Evolutionary conservation across 768 basidiomycete species (phyloP), one percentile per base, ranked within the genome.

Genomic region (Tephrocybe rancida): DNA sequence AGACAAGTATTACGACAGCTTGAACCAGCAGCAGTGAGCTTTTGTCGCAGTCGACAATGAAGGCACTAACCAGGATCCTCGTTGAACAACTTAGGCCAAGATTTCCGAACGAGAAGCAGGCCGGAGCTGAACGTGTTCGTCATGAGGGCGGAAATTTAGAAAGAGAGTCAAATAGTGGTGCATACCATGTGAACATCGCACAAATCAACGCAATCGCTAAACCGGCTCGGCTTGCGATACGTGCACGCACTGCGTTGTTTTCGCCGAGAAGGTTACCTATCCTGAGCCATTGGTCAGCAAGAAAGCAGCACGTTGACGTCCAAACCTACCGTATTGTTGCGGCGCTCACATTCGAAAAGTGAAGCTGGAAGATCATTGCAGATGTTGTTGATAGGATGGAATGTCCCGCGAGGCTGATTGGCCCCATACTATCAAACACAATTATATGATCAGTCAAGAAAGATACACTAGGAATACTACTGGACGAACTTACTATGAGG

Each of bases 321-420:
- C 7, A 32, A 6, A 66, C 73, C 51, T 62, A 90, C 87, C 92
- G 83, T 24, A 97, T 92, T 21, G 92, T 87, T 5, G 87, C 75
- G 3, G 93, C 94, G 1, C 93, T 81, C 55, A 87, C 80, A 29
- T 96, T 69, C 0, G 92, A 82, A 60, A 86, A 92, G 0, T 92
- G 90, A 2, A 87, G 84, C 67, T 95, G 93, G 66, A 81, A 95
- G 3, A 86, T 86, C 2, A 80, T 83, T 0, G 86, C 88, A 18
- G 81, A 77, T 21, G 87, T 89, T 11, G 83, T 84, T 30, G 88
- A 74, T 10, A 97, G 76, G 3, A 98, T 86, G 0, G 90, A 92
- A 65, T 98, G 95, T 0, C 90, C 82, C 0, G 96, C 96, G 2
- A 99, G 81, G 5, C 82, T 72, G 4, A 82, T 78, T 1, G 94